Conservation (phyloP, 441 rosid species). For the Gossypium armourianum region DNA sequence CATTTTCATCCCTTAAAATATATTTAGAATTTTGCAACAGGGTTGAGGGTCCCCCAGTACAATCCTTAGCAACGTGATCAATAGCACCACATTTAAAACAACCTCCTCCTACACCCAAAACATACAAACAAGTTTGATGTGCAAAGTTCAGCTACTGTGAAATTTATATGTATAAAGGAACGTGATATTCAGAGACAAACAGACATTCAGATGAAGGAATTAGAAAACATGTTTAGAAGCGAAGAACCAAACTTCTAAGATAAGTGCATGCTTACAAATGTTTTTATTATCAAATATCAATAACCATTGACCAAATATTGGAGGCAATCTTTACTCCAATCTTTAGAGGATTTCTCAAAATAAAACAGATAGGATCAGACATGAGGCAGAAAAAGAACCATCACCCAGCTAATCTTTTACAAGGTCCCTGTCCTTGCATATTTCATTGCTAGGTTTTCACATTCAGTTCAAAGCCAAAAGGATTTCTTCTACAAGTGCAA, state of each 20-base stretch:
- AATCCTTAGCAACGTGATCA: conserved; percentile 79
- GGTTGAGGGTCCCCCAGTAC: conserved; percentile 38
- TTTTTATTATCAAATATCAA: background rate
- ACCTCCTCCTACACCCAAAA: conserved; percentile 41
- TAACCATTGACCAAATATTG: background rate
- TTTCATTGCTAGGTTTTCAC: background rate
- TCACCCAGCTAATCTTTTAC: too few relatives aligned
- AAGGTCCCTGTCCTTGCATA: background rate
- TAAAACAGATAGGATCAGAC: background rate
- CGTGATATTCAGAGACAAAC: background rate
- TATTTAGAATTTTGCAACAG: conserved; percentile 44
- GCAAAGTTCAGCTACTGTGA: background rate
- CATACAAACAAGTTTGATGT: background rate
- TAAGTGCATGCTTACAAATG: background rate
- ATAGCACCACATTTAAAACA: conserved; percentile 81
- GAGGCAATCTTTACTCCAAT: background rate
- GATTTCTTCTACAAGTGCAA: too few relatives aligned
- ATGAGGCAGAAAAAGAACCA: background rate
- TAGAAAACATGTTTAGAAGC: background rate
- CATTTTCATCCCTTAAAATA: conserved; percentile 56
- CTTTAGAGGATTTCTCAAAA: background rate
- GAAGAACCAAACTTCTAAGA: background rate
- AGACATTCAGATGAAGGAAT: background rate
- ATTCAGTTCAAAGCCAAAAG: too few relatives aligned
- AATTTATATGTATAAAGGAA: background rate